These are phyloP conservation scores for Aphanomyces invadans DNA, from an alignment of 352 stramenopile genomes.

Conservation along the genomic window DNA sequence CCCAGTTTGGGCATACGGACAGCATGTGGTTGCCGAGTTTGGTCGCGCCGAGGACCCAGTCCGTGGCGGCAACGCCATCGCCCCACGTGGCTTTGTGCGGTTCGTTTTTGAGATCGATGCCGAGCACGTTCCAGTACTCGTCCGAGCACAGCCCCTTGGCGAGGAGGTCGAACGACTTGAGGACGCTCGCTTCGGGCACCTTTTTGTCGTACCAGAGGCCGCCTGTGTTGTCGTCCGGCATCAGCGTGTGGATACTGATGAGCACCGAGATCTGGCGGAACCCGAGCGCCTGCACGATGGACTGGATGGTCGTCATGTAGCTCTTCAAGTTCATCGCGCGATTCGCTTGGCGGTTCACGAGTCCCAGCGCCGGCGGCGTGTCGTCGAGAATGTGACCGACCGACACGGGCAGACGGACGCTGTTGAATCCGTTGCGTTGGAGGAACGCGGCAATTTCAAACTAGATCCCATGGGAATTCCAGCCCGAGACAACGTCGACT, in stretches of 20 bases:
- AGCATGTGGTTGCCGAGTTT: slow-evolving; percentile 77
- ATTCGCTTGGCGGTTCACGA: slow-evolving; percentile 68
- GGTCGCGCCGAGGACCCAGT: slow-evolving; percentile 56
- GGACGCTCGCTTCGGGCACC: slow-evolving; percentile 46
- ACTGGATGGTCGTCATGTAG: slow-evolving; percentile 66
- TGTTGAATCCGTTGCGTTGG: slow-evolving; percentile 78
- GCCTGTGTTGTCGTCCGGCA: slow-evolving; percentile 41
- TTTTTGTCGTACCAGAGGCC: slow-evolving; percentile 55
- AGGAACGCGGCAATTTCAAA: slow-evolving; percentile 73
- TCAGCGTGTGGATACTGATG: slow-evolving; percentile 61
- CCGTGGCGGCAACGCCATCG: slow-evolving; percentile 45
- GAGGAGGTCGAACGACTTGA: slow-evolving; percentile 46
- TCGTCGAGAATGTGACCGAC: slow-evolving; percentile 65
- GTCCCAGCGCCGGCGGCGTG: slow-evolving; percentile 39
- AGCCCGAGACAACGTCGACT: too few species aligned
- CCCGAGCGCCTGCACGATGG: slow-evolving; percentile 53
- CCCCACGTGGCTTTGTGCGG: slow-evolving; percentile 60
- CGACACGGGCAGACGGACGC: slow-evolving; percentile 55
- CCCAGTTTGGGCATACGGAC: slow-evolving; percentile 57
- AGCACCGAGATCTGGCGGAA: slow-evolving; percentile 69
- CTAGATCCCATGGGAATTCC: slow-evolving; percentile 30
- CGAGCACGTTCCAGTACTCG: slow-evolving; percentile 77
- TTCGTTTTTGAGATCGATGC: slow-evolving; percentile 77
- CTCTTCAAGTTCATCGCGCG: slow-evolving; percentile 59
- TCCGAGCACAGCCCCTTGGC: slow-evolving; percentile 50